A percentile compares a stretch with the other conserved stretches of the same genome.
Conservation (phyloP, 2,329 filamentous ascomycete genomes). For the Colletotrichum tabaci region DNA sequence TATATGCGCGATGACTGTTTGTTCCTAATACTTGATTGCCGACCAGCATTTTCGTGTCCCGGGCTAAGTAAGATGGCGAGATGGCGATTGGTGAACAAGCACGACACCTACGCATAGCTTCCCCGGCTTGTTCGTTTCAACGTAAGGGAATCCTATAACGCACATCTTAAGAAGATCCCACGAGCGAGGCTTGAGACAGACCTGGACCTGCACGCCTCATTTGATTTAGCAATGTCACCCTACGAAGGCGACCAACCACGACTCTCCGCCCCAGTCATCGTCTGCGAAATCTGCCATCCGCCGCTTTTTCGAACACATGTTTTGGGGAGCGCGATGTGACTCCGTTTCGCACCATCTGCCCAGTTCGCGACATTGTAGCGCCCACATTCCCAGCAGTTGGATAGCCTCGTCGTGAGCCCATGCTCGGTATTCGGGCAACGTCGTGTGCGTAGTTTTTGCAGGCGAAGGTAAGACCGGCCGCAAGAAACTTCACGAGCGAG, state of each 20-base stretch:
- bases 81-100: neutral
- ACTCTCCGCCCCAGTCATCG: neutral
- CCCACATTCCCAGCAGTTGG: neutral
- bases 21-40: neutral
- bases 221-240: conserved; percentile 33
- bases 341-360: conserved; percentile 11
- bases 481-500: neutral
- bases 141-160: conserved; percentile 44
- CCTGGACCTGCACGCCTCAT: neutral
- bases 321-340: conserved; percentile 35
- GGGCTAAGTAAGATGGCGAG: neutral
- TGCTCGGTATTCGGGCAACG: neutral
- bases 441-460: neutral
- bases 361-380: neutral
- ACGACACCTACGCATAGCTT: neutral
- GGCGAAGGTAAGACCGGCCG: neutral
- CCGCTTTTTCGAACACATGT: conserved; percentile 22
- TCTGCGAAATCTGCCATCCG: conserved; percentile 10
- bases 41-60: neutral
- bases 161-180: conserved; percentile 50
- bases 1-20: conserved; percentile 7
- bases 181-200: conserved; percentile 5
- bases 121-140: conserved; percentile 14
- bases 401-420: neutral
- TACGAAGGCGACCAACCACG: conserved; percentile 7